phyloP scores from a whole-genome alignment of 306 rosid species.

The Vigna angularis region DNA sequence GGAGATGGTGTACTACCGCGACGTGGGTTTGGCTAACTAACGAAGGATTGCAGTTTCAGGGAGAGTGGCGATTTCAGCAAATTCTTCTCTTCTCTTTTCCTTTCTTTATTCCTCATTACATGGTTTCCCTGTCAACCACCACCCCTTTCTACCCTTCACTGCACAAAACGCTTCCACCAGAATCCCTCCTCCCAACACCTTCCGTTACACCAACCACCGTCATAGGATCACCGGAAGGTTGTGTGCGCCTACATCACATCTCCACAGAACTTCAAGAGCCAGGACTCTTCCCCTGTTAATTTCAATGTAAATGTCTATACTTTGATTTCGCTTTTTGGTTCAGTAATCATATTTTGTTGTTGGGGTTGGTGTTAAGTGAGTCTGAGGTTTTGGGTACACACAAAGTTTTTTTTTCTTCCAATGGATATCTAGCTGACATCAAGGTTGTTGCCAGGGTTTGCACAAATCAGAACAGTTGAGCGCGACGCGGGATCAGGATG shows the following conservation, averaged over 20 bases:
- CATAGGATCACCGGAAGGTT: slow-evolving; percentile 53
- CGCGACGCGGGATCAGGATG: slow-evolving; percentile 55
- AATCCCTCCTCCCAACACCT: slow-evolving; percentile 40
- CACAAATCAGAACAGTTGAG: slow-evolving; percentile 64
- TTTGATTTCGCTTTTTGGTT: neutral
- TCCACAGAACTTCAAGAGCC: slow-evolving; percentile 63
- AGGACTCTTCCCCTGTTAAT: slow-evolving; percentile 62
- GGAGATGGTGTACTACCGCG: too few relatives aligned
- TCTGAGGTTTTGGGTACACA: slow-evolving; percentile 28
- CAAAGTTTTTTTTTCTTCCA: neutral
- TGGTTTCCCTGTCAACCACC: slow-evolving; percentile 69
- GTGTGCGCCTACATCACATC: slow-evolving; percentile 87
- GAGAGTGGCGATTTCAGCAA: too few relatives aligned
- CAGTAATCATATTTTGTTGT: neutral
- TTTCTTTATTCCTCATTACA: slow-evolving; percentile 25
- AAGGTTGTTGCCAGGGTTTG: slow-evolving; percentile 63
- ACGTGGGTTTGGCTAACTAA: too few relatives aligned
- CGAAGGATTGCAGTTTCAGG: too few relatives aligned
- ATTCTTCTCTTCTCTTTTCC: neutral
- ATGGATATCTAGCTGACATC: slow-evolving; percentile 41
- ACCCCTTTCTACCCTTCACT: slow-evolving; percentile 55
- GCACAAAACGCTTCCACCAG: slow-evolving; percentile 46
- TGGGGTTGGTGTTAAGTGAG: neutral
- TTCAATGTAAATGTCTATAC: slow-evolving; percentile 58
- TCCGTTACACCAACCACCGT: slow-evolving; percentile 36